Evolutionary conservation across 2,329 filamentous ascomycete genomes (phyloP), one percentile per base, ranked within the genome.

Genomic region (Epichloe sibirici): DNA sequence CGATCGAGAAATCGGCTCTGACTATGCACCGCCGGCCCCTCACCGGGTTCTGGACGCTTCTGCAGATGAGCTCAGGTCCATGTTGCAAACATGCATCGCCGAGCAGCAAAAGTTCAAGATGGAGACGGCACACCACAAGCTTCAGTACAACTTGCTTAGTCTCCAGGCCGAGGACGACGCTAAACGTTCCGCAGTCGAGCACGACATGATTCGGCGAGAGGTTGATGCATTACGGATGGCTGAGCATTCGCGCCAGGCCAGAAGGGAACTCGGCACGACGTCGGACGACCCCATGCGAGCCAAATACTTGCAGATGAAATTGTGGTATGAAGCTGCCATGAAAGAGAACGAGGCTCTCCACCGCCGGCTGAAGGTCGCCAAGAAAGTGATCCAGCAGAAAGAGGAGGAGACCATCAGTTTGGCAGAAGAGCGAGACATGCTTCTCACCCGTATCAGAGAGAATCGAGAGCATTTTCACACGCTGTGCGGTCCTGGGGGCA

Each of bases 191-290:
- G 86, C 84, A 38, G 90, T 96, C 5, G 91, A 96, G 68, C 86
- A 95, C 61, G 87, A 93, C 58, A 90, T 96, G 80, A 86, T 85
- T n/a, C 81, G 88, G 56, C 79, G 86, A 23, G 90, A 96, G 68
- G 85, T 95, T 21, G 87, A 95, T 56, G 87, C 90, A 12, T 73
- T 96, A 31, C 85, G 90, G 55, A 76, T 78, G 56, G 82, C 83
- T 13, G 86, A 93, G 63, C 79, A 86, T 63, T 79, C 81, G 49
- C 79, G 78, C 49, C 81, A 84, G 55, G 77, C 77, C 4, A 73
- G 75, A 45, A 74, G 72, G 23, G 77, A 82, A 54, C 69, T 78
- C 53, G 75, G 71, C 58, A 69, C 70, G 6, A 74, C 71, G 21
- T 72, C 75, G 3, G 77, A 82, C 48, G 77, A 82, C 49, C 74